Conservation (phyloP, 768 basidiomycete species). For the Sistotremastrum suecicum region DNA sequence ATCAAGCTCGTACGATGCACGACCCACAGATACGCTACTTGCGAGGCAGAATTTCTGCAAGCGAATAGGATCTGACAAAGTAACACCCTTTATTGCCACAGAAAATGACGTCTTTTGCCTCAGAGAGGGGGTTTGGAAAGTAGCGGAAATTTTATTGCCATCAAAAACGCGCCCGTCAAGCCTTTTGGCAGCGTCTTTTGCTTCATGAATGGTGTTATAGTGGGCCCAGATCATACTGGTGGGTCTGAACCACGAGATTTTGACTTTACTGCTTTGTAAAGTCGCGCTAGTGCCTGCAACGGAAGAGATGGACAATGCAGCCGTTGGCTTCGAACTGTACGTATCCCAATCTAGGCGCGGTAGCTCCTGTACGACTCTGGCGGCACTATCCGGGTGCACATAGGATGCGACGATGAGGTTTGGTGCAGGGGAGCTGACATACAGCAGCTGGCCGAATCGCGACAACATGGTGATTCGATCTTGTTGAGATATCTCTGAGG, state of each 20-base stretch:
- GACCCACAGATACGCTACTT: constrained; percentile 36
- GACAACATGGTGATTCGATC: constrained; percentile 25
- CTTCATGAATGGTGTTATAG: constrained; percentile 34
- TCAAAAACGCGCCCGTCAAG: constrained; percentile 24
- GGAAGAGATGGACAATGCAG: constrained; percentile 30
- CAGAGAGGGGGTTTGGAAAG: constrained; percentile 25
- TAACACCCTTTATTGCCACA: constrained; percentile 44
- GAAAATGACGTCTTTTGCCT: constrained; percentile 44
- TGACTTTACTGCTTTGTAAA: constrained; percentile 40
- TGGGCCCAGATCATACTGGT: constrained; percentile 46
- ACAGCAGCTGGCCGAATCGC: constrained; percentile 33
- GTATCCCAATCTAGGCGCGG: too few relatives aligned
- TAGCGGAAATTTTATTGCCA: constrained; percentile 30
- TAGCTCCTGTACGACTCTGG: constrained; percentile 28
- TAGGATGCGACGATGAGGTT: constrained; percentile 18
- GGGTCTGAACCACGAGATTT: constrained; percentile 48
- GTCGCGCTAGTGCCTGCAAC: constrained; percentile 18
- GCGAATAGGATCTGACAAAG: constrained; percentile 25
- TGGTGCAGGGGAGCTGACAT: constrained; percentile 23
- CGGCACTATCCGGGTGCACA: constrained; percentile 32
- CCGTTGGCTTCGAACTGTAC: constrained; percentile 24
- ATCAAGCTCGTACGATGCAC: constrained; percentile 28
- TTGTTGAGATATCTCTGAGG: constrained; percentile 17
- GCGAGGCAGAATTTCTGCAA: constrained; percentile 23
- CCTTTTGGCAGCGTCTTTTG: constrained; percentile 33